These are phyloP conservation scores for Magnusiomyces tetraspermus DNA, from an alignment of 1,139 yeast genomes.

Conservation along the genomic window DNA sequence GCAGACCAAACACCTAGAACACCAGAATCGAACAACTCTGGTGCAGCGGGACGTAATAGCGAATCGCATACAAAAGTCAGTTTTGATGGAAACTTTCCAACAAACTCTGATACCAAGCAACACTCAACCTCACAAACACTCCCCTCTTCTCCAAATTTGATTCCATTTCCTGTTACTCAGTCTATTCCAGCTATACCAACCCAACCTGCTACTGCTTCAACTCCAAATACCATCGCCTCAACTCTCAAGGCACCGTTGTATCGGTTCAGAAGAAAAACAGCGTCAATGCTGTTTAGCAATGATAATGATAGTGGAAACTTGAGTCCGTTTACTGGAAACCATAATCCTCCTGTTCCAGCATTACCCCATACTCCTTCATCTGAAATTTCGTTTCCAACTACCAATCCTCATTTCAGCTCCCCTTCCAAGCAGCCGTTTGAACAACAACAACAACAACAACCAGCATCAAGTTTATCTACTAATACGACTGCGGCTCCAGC, in stretches of 20 bases:
- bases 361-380: constrained; percentile 2
- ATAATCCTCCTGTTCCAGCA: constrained; percentile 1
- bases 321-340: constrained; percentile 5
- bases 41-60: neutral
- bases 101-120: neutral
- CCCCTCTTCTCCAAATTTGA: neutral
- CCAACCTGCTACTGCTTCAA: neutral
- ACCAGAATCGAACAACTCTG: neutral
- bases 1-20: neutral
- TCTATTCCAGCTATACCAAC: too few species aligned
- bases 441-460: too few species aligned
- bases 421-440: too few species aligned
- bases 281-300: constrained; percentile 17
- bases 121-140: neutral
- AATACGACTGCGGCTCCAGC: too few species aligned
- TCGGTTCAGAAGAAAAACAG: constrained; percentile 17
- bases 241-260: constrained; percentile 16
- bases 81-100: neutral
- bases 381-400: constrained; percentile 6
- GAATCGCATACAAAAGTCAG: neutral
- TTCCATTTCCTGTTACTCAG: too few species aligned
- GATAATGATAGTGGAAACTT: constrained; percentile 6
- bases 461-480: too few species aligned
- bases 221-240: constrained; percentile 3
- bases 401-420: too few species aligned